Conservation (phyloP, 2,329 filamentous ascomycete genomes). For the Sporothrix inflata region DNA sequence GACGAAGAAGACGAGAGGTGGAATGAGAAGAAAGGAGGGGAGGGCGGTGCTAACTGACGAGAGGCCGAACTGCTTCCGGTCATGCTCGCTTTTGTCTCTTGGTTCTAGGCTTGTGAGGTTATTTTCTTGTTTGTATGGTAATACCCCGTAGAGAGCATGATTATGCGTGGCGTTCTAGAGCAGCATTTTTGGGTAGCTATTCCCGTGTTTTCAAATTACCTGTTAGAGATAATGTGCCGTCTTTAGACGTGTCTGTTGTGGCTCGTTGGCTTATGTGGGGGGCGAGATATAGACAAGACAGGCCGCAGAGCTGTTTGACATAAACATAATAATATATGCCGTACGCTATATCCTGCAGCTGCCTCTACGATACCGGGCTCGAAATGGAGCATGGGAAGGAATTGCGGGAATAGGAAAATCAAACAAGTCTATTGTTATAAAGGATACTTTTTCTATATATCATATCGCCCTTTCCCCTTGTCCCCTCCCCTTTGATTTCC, state of each 20-base stretch:
- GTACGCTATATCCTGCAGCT: too few relatives aligned
- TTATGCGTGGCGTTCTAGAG: not conserved
- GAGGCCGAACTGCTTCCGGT: not conserved
- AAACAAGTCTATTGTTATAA: slow-evolving; percentile 11
- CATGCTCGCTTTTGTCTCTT: too few relatives aligned
- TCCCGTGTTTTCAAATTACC: not conserved
- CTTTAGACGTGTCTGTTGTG: not conserved
- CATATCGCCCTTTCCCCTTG: not conserved
- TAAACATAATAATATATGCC: not conserved
- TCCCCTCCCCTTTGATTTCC: not conserved
- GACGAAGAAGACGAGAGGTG: slow-evolving; percentile 19
- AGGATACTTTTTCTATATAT: slow-evolving; percentile 18
- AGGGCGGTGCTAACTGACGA: not conserved
- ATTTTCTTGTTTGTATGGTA: not conserved
- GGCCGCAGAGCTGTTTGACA: not conserved
- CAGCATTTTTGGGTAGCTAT: not conserved
- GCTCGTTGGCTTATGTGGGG: not conserved
- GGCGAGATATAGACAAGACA: not conserved
- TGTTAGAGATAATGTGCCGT: not conserved
- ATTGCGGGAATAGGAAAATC: not conserved
- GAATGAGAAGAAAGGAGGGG: not conserved
- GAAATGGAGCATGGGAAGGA: not conserved
- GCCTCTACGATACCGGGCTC: not conserved
- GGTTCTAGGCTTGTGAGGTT: too few relatives aligned
- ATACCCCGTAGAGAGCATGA: not conserved